Evolutionary conservation across 768 basidiomycete genomes (phyloP).

Genomic region (Mycena epipterygia): DNA sequence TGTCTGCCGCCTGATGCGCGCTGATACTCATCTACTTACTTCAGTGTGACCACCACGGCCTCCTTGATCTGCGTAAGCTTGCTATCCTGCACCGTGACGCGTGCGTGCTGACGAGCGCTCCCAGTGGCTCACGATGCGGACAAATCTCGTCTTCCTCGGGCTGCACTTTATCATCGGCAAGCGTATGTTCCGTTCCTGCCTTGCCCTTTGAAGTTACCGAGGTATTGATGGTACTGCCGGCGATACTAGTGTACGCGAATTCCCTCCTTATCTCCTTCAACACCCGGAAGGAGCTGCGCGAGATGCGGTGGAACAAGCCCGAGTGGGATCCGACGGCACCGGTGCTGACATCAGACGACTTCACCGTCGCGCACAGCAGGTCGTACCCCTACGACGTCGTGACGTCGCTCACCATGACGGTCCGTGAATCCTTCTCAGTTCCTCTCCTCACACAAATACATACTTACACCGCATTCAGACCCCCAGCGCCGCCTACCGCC

Average conservation of each 20-base stretch:
- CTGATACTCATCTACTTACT: not conserved
- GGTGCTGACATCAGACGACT: constrained; percentile 1
- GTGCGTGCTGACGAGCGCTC: not conserved
- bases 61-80: constrained; percentile 51
- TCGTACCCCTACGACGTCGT: constrained; percentile 8
- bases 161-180: constrained; percentile 54
- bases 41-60: constrained; percentile 46
- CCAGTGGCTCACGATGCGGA: constrained; percentile 52
- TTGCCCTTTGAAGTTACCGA: too few relatives aligned
- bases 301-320: constrained; percentile 23
- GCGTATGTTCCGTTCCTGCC: constrained; percentile 29
- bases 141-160: constrained; percentile 52
- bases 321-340: constrained; percentile 14
- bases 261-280: constrained; percentile 33
- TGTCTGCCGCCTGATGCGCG: not conserved
- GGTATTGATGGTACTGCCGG: not conserved
- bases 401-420: constrained; percentile 10
- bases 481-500: constrained; percentile 7
- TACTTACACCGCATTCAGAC: not conserved
- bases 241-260: constrained; percentile 30
- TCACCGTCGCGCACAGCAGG: constrained; percentile 9
- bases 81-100: not conserved
- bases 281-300: constrained; percentile 28
- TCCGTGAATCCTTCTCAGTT: not conserved
- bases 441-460: not conserved